These are phyloP conservation scores for Kurtzmaniella quercitrusa DNA, from an alignment of 1,139 yeast species.

Conservation along the genomic window DNA sequence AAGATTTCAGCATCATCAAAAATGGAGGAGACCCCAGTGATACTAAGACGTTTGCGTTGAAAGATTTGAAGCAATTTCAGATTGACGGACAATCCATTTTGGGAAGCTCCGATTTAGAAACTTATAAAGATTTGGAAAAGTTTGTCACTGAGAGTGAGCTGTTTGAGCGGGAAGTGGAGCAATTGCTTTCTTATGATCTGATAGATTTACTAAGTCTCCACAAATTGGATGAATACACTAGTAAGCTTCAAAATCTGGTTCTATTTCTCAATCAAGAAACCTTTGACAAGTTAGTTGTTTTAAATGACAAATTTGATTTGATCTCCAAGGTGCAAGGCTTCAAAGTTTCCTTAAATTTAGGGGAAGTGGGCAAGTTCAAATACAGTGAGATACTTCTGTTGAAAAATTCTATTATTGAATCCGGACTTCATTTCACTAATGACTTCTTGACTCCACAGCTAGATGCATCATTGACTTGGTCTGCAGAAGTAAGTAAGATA, in stretches of 20 bases:
- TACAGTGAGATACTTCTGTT: constrained; percentile 22
- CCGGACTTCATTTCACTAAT: constrained; percentile 22
- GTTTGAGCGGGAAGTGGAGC: constrained; percentile 24
- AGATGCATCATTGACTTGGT: constrained; percentile 40
- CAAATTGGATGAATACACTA: constrained; percentile 20
- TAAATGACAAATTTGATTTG: constrained; percentile 21
- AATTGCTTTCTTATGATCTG: constrained; percentile 21
- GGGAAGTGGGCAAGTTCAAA: background rate
- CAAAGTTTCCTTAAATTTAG: constrained; percentile 11
- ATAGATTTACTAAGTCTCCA: constrained; percentile 23
- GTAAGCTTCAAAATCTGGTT: constrained; percentile 20
- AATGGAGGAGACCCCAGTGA: constrained; percentile 41
- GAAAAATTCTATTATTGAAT: constrained; percentile 19
- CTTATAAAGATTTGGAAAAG: constrained; percentile 18
- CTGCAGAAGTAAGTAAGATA: constrained; percentile 16
- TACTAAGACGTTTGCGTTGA: constrained; percentile 32
- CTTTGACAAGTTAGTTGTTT: constrained; percentile 24
- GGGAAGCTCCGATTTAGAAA: constrained; percentile 22
- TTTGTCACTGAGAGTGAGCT: constrained; percentile 27
- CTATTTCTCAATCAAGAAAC: constrained; percentile 24
- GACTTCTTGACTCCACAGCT: constrained; percentile 17
- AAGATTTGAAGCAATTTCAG: constrained; percentile 32
- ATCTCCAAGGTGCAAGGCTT: constrained; percentile 11
- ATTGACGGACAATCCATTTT: constrained; percentile 37
- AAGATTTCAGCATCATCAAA: constrained; percentile 27